Evolutionary conservation across 169 alveolate genomes (phyloP).

Genomic region (Perkinsus marinus): DNA sequence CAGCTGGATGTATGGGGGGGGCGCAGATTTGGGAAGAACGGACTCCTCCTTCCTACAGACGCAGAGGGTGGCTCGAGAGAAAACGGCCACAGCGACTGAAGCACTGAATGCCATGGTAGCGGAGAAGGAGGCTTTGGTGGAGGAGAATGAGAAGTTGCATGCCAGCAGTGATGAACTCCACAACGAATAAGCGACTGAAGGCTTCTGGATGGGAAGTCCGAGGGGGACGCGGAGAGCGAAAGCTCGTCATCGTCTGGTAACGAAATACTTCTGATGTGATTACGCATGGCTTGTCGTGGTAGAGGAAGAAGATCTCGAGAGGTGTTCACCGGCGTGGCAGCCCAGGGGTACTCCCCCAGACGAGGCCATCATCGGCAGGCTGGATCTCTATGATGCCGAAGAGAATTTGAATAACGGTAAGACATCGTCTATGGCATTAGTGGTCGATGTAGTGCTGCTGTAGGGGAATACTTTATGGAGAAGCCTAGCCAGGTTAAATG

Average conservation of each 20-base stretch:
- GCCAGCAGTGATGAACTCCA: neutral
- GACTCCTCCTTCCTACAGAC: neutral
- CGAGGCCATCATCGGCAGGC: neutral
- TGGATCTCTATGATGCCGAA: neutral
- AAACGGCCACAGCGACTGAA: neutral
- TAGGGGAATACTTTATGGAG: neutral
- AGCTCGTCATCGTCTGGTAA: neutral
- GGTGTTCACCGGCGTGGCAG: neutral
- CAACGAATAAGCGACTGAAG: neutral
- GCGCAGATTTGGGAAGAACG: neutral
- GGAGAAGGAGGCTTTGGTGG: neutral
- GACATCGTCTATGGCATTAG: neutral
- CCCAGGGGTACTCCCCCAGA: neutral
- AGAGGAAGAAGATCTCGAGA: too few species aligned
- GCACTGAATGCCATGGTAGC: neutral
- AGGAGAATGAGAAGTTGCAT: neutral
- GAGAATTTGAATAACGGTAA: neutral
- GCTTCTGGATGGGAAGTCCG: neutral
- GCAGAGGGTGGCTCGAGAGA: neutral
- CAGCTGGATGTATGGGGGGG: neutral
- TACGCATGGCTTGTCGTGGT: too few species aligned
- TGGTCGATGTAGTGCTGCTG: neutral
- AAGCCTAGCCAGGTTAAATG: neutral
- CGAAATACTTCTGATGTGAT: too few species aligned
- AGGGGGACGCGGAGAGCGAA: neutral